Conservation (phyloP, 768 basidiomycete genomes). For the Sarcodon aspratus region DNA sequence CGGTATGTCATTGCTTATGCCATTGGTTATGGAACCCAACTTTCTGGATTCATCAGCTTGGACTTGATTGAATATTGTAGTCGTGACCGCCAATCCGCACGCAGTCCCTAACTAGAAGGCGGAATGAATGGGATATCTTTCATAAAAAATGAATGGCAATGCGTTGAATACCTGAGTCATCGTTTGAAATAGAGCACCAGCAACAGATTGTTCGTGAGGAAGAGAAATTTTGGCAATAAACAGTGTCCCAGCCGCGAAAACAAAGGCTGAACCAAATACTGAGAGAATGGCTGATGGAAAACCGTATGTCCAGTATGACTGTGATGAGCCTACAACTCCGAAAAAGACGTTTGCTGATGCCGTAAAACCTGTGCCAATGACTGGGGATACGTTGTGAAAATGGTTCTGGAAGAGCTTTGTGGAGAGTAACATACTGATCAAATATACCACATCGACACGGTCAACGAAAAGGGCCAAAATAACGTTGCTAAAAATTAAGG, state of each 20-base stretch:
- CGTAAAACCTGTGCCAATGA: constrained; percentile 47
- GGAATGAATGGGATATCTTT: background rate
- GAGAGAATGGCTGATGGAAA: constrained; percentile 56
- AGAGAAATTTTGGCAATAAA: constrained; percentile 60
- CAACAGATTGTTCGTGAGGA: constrained; percentile 65
- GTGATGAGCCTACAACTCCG: constrained; percentile 46
- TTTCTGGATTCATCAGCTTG: constrained; percentile 19
- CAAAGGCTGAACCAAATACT: constrained; percentile 72
- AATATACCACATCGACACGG: constrained; percentile 39
- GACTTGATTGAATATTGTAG: constrained; percentile 58
- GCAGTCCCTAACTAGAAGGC: constrained; percentile 42
- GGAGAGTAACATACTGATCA: constrained; percentile 40
- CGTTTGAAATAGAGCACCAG: constrained; percentile 69
- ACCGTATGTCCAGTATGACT: constrained; percentile 63
- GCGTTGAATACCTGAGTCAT: constrained; percentile 47
- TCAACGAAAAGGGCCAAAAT: constrained; percentile 50
- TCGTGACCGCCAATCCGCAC: constrained; percentile 59
- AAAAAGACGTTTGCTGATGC: constrained; percentile 49
- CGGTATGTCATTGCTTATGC: constrained; percentile 19
- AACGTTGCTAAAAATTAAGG: constrained; percentile 41
- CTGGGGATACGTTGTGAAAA: constrained; percentile 13
- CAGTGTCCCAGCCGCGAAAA: constrained; percentile 61
- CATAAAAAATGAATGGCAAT: background rate
- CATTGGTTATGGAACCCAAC: constrained; percentile 20
- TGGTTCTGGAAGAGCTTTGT: background rate